Base-by-base conservation (phyloP, 768 basidiomycete species). In the Auriscalpium vulgare region DNA sequence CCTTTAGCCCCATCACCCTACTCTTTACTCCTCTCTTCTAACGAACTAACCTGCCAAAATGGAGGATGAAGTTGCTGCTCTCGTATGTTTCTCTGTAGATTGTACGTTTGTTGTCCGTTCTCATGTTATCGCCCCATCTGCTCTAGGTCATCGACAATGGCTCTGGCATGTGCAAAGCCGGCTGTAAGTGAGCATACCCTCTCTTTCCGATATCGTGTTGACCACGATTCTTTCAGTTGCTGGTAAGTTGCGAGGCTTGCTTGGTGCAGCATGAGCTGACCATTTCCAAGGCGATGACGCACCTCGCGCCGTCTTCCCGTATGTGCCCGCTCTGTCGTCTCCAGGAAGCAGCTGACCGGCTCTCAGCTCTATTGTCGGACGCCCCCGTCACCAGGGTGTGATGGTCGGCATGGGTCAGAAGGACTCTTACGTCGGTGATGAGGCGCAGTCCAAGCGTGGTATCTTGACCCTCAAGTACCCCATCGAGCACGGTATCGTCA, bases 81-180 rank as follows among this genome's bases (percentile, higher is more conserved):
- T 79, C 68, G 76, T 78, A 65, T 59, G 74, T 69, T 21, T 11
- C 50, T 35, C 43, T 29, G 35, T 29, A 40, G 47, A 29, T 59
- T 3, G 21, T 38, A n/a, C n/a, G 19, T 19, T 36, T n/a, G 14
- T 49, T 54, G 47, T 57, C 46, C 50, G 43, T 0, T 44, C 10
- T 50, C 17, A 34, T 16, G 50, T 58, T 11, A 62, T 43, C 17
- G 14, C 51, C 29, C 29, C 29, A 29, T 43, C 36, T 35, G 34
- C 50, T 34, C 16, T 62, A 88, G 88, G 88, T 91, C 73, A 87
- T 90, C 70, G 88, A 92, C 74, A 91, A 91, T 73, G 92, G 91
- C 69, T 97, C 95, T 69, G 95, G 95, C 75, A 98, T 97, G 95
- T 97, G 95, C 88, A 98, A 98, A 79, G 95, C 95, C 83, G 95